These are phyloP conservation scores for Senna tora DNA, from an alignment of 306 rosid genomes.

Conservation along the genomic window DNA sequence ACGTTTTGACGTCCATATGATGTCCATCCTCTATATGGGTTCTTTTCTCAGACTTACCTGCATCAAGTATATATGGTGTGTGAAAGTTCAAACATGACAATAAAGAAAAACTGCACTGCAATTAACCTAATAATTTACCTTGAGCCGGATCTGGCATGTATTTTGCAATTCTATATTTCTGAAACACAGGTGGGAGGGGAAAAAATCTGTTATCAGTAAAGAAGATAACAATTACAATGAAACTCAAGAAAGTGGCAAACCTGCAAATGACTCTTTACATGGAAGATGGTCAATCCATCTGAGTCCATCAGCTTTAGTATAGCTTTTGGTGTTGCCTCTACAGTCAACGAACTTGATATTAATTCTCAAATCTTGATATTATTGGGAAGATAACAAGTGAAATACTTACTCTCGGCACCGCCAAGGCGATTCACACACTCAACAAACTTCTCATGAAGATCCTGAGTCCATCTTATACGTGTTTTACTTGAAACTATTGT, in stretches of 20 bases:
- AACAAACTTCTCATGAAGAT: constrained; percentile 89
- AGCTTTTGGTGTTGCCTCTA: constrained; percentile 95
- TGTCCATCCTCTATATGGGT: constrained; percentile 40
- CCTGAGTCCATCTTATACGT: constrained; percentile 90
- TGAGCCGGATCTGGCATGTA: constrained; percentile 73
- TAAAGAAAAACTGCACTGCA: not conserved
- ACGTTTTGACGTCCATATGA: constrained; percentile 70
- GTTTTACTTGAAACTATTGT: constrained; percentile 54
- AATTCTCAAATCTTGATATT: not conserved
- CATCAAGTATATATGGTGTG: constrained; percentile 41
- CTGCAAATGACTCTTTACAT: constrained; percentile 77
- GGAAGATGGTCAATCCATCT: constrained; percentile 81
- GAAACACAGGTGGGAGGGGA: constrained; percentile 35
- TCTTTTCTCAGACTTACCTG: constrained; percentile 78
- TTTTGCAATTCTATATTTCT: constrained; percentile 92
- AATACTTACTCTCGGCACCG: constrained; percentile 81
- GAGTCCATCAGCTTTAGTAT: constrained; percentile 78
- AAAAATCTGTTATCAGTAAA: not conserved
- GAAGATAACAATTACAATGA: not conserved
- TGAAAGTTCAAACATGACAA: constrained; percentile 5
- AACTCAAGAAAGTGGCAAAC: not conserved
- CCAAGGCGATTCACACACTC: constrained; percentile 83
- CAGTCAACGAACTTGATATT: no score
- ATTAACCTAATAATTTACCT: constrained; percentile 48
- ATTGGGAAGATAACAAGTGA: constrained; percentile 5